Base-by-base conservation (phyloP, 2,329 filamentous ascomycete species). In the Colletotrichum liriopes region DNA sequence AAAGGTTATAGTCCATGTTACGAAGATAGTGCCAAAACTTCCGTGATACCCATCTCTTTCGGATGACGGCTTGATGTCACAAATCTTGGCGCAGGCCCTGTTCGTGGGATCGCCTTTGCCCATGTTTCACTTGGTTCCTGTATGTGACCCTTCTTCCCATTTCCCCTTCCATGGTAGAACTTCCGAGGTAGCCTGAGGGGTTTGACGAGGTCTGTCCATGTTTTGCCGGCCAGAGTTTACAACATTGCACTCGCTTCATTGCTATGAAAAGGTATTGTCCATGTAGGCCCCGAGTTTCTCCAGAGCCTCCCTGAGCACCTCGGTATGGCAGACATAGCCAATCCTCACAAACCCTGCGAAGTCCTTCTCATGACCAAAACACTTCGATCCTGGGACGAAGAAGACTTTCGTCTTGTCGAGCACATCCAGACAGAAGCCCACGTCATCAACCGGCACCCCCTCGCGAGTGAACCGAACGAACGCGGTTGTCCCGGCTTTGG, bases 331-430 rank as follows among this genome's bases (percentile, higher is more conserved):
- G 1, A 92, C 93, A 81, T 93, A 96, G 0, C 94, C 94, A 73
- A 97, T 87, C 71, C 94, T 86, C 29, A 97, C 91, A 81, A 90
- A 95, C 2, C 94, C 94, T 75, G 87, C 86, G 77, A 93, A 95
- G 56, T 94, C 91, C 49, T 86, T 78, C 16, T 84, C 85, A 4
- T 85, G 81, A 0, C 94, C 94, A 80, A 97, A 97, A 76, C 92
- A 94, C 52, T 85, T 86, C 58, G 89, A 90, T 0, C 93, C 94
- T 0, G 94, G 94, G 12, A 94, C 84, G 71, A 96, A 86, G 85
- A 96, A 86, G 7, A 95, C 92, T 23, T 93, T 93, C 0, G 88
- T 92, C 81, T 91, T 88, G 63, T 91, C 87, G 37, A 94, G 82
- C 45, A 97, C 81, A 77, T 90, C 88, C 75, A 90, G 84, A 76